Percentiles rank a stretch among this genome's conserved stretches.
phyloP scores from a whole-genome alignment of 805 yeast genomes.

The Hanseniaspora thailandica region DNA sequence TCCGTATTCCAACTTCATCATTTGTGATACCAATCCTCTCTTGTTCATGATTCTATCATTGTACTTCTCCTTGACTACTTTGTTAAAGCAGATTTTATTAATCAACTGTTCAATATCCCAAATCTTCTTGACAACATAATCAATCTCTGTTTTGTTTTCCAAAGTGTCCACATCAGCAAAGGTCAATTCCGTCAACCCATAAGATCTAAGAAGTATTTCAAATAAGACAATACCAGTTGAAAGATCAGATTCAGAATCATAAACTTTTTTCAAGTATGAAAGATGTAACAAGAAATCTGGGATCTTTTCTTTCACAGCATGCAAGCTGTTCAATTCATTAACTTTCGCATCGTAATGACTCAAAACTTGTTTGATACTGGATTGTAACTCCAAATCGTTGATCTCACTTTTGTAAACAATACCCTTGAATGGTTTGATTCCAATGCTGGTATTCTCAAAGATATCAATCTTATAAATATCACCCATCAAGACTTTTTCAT shows the following conservation, averaged over 20 bases:
- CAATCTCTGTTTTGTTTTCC: slow-evolving; percentile 16
- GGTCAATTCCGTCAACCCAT: slow-evolving; percentile 2
- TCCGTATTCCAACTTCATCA: slow-evolving; percentile 25
- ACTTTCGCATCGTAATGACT: slow-evolving; percentile 4
- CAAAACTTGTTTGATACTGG: neutral
- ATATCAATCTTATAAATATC: slow-evolving; percentile 11
- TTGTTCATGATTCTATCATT: slow-evolving; percentile 25
- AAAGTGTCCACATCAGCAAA: neutral
- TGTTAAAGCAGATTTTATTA: slow-evolving; percentile 28
- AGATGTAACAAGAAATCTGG: slow-evolving; percentile 1
- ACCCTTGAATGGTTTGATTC: neutral
- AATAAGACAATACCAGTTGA: neutral
- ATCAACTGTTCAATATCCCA: slow-evolving; percentile 28
- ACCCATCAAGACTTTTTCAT: slow-evolving; percentile 16
- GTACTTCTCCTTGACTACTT: slow-evolving; percentile 23
- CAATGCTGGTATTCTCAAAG: neutral
- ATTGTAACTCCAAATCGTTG: neutral
- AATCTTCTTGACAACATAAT: slow-evolving; percentile 19
- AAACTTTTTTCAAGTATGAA: neutral
- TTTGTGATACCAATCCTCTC: slow-evolving; percentile 26
- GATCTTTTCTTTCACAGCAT: neutral
- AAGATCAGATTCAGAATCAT: neutral
- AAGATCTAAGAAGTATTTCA: slow-evolving; percentile 11
- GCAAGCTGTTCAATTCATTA: slow-evolving; percentile 2
- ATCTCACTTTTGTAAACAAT: neutral